phyloP scores from a whole-genome alignment of 2,329 filamentous ascomycete genomes.

The Fusarium dlaminii region DNA sequence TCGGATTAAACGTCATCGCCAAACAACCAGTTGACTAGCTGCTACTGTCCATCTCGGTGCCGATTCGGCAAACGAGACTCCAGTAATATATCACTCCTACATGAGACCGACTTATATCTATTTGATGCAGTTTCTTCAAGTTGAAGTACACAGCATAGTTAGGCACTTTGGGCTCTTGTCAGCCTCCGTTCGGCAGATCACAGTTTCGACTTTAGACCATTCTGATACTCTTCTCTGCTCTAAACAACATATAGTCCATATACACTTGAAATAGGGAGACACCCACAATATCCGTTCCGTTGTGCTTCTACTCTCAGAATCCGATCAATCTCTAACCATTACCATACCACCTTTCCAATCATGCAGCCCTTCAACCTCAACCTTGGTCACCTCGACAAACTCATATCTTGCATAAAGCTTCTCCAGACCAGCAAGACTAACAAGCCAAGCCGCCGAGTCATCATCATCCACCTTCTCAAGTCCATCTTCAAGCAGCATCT shows the following conservation, averaged over 20 bases:
- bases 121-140: background rate
- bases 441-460: background rate
- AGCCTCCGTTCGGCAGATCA: background rate
- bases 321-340: background rate
- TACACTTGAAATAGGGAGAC: fast-evolving
- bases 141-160: background rate
- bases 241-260: fast-evolving
- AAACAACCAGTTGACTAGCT: background rate
- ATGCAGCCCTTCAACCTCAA: background rate
- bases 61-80: background rate
- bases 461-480: background rate
- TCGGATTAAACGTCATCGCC: background rate
- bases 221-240: background rate
- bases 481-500: background rate
- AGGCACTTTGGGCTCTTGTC: fast-evolving
- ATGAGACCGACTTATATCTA: fast-evolving
- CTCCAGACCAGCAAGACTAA: slow-evolving; percentile 1
- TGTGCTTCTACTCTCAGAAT: fast-evolving
- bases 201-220: background rate
- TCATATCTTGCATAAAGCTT: background rate
- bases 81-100: background rate
- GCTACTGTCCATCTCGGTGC: background rate
- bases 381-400: background rate
- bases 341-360: slow-evolving; percentile 6
- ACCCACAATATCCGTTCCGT: fast-evolving